Evolutionary conservation across 73 alveolate genomes (phyloP).

Genomic region (Tetrahymena borealis): DNA sequence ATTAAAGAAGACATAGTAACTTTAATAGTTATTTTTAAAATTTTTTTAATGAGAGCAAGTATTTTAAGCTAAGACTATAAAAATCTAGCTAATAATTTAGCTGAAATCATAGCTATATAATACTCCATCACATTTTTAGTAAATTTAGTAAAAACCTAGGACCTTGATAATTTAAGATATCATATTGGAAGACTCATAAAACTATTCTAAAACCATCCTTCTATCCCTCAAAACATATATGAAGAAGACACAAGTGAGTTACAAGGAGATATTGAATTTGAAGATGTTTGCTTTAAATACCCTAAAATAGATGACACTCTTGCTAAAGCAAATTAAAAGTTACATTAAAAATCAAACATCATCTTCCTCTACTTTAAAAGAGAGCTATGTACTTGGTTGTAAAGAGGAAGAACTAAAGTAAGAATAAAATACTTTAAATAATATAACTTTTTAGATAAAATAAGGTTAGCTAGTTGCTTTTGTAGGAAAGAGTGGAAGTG

Average conservation of each 20-base stretch:
- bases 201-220: neutral
- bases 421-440: conserved; percentile 31
- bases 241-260: neutral
- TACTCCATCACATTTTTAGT: too few relatives aligned
- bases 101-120: too few relatives aligned
- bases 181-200: neutral
- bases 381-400: too few relatives aligned
- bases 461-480: conserved; percentile 63
- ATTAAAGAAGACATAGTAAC: too few relatives aligned
- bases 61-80: too few relatives aligned
- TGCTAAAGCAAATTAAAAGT: neutral
- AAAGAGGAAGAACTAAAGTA: neutral
- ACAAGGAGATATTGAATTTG: conserved; percentile 12
- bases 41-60: too few relatives aligned
- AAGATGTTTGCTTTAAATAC: conserved; percentile 11
- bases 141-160: too few relatives aligned
- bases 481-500: conserved; percentile 85
- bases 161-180: too few relatives aligned
- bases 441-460: conserved; percentile 46
- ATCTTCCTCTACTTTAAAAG: too few relatives aligned
- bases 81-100: too few relatives aligned
- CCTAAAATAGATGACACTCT: neutral
- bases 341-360: neutral
- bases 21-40: too few relatives aligned
- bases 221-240: neutral